These are phyloP conservation scores for Fusarium devonianum DNA, from an alignment of 2,329 filamentous ascomycete genomes.

Conservation along the genomic window DNA sequence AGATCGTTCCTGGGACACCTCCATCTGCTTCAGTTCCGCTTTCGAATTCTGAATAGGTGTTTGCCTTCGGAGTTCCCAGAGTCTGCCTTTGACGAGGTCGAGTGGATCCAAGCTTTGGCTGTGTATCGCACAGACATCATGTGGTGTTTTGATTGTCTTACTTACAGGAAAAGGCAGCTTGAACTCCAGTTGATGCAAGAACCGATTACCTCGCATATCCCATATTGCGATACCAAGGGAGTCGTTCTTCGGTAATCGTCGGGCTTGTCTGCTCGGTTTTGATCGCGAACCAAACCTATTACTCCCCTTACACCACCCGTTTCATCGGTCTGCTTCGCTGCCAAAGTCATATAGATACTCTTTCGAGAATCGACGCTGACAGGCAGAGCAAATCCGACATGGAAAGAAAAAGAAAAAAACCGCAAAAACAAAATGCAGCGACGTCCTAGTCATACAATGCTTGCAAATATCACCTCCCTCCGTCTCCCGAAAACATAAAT, in stretches of 20 bases:
- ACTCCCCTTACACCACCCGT: constrained; percentile 29
- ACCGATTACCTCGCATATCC: constrained; percentile 32
- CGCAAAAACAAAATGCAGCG: constrained; percentile 32
- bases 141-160: constrained; percentile 27
- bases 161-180: constrained; percentile 39
- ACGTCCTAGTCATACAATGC: constrained; percentile 46
- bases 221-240: constrained; percentile 26
- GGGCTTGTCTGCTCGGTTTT: constrained; percentile 36
- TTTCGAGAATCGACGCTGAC: constrained; percentile 11
- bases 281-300: constrained; percentile 40
- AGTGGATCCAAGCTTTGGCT: constrained; percentile 43
- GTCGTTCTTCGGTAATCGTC: constrained; percentile 28
- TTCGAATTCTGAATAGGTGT: constrained; percentile 35
- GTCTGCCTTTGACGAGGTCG: constrained; percentile 43
- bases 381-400: constrained; percentile 19
- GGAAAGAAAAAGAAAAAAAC: constrained; percentile 28
- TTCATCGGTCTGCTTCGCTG: constrained; percentile 11
- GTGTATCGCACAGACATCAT: constrained; percentile 37
- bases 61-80: constrained; percentile 36
- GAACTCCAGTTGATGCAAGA: constrained; percentile 41
- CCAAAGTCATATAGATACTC: constrained; percentile 6
- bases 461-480: constrained; percentile 33
- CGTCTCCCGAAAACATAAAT: constrained; percentile 33
- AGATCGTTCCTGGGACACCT: constrained; percentile 33
- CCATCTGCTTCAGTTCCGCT: constrained; percentile 38